A percentile compares a stretch with the other conserved stretches of the same genome.
phyloP scores from a whole-genome alignment of 208 protist species.

The Tritrichomonas foetus region DNA sequence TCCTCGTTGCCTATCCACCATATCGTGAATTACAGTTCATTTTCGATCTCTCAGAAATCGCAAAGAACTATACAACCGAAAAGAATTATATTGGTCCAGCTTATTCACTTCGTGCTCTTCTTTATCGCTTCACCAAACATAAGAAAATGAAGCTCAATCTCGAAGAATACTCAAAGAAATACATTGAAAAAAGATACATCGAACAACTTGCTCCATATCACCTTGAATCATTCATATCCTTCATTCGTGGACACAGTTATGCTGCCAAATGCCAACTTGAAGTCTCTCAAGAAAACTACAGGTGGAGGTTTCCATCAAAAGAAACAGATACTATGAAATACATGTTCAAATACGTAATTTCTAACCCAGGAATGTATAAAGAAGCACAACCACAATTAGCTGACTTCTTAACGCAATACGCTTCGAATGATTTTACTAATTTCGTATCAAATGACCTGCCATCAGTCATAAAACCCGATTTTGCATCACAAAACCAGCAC shows the following conservation, averaged over 20 bases:
- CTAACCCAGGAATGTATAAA: not conserved
- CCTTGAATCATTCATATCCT: not conserved
- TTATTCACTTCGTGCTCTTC: not conserved
- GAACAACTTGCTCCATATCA: not conserved
- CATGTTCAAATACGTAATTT: not conserved
- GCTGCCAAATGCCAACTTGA: not conserved
- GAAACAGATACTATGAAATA: not conserved
- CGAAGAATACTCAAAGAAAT: not conserved
- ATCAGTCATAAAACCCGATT: not conserved
- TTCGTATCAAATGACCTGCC: not conserved
- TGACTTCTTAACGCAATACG: not conserved
- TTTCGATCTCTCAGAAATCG: slow-evolving; percentile 18
- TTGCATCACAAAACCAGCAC: not conserved
- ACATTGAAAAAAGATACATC: not conserved
- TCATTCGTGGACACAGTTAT: not conserved
- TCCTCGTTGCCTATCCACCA: not conserved
- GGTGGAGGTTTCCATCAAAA: not conserved
- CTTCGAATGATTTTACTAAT: not conserved
- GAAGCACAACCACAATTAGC: not conserved
- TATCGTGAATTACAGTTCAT: not conserved
- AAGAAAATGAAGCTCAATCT: not conserved
- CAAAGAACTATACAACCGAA: not conserved
- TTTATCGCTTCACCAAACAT: not conserved
- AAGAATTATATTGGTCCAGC: not conserved
- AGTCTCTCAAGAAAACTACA: not conserved